A percentile compares a stretch with the other conserved stretches of the same genome.
These are phyloP conservation scores for Xylariales sp. DNA, from an alignment of 2,329 filamentous ascomycete genomes.

Conservation along the genomic window DNA sequence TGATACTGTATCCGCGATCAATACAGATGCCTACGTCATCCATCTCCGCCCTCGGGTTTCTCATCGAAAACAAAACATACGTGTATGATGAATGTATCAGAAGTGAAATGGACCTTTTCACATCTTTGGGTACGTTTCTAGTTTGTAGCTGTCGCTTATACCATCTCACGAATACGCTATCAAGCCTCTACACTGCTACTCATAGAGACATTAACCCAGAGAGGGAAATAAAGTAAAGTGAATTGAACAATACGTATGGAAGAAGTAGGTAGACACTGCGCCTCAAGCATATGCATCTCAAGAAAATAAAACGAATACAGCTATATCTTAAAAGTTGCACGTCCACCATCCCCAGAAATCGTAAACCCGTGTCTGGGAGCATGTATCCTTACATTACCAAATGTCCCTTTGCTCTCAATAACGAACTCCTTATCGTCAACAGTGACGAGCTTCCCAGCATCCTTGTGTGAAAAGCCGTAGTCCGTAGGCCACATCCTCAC, in stretches of 20 bases:
- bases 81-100: no score
- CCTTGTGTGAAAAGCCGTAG: conserved; percentile 68
- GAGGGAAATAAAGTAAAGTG: neutral
- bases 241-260: neutral
- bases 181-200: neutral
- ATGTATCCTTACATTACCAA: conserved; percentile 65
- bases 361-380: conserved; percentile 70
- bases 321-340: conserved; percentile 45
- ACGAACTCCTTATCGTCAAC: conserved; percentile 67
- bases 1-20: no score
- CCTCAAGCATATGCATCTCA: neutral
- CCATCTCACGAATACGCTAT: neutral
- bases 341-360: conserved; percentile 52
- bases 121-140: no score
- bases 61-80: no score
- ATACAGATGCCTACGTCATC: no score
- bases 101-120: no score
- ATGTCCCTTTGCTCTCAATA: conserved; percentile 61
- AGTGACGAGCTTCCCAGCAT: conserved; percentile 66
- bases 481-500: conserved; percentile 73
- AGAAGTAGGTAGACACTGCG: neutral
- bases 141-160: neutral
- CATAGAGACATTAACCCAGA: neutral
- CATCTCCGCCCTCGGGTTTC: no score
- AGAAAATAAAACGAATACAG: neutral